These are phyloP conservation scores for Aspergillus brunneoviolaceus DNA, from an alignment of 2,329 filamentous ascomycete genomes.

Conservation along the genomic window DNA sequence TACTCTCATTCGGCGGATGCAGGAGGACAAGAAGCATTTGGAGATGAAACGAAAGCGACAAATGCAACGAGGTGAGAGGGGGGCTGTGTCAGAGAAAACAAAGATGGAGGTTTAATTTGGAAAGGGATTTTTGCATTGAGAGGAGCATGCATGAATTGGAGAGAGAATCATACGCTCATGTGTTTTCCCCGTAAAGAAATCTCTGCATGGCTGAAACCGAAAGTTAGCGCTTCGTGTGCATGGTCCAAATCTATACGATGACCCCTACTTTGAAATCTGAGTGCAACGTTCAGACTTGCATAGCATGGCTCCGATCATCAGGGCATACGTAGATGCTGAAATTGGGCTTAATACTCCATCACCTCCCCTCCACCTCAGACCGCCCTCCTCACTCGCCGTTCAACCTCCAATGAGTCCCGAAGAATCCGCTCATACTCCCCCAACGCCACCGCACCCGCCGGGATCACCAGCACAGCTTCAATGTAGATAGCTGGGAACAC, in stretches of 20 bases:
- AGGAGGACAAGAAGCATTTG: constrained; percentile 50
- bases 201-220: too few species aligned
- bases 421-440: constrained; percentile 67
- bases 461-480: constrained; percentile 77
- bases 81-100: constrained; percentile 19
- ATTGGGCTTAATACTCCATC: too few species aligned
- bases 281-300: too few species aligned
- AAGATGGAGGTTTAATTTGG: constrained; percentile 18
- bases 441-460: constrained; percentile 70
- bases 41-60: constrained; percentile 42
- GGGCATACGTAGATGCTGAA: too few species aligned
- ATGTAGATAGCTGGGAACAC: constrained; percentile 48
- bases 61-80: constrained; percentile 15
- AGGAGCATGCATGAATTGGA: background rate
- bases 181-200: too few species aligned
- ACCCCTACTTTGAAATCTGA: too few species aligned
- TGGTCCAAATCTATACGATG: too few species aligned
- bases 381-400: constrained; percentile 26
- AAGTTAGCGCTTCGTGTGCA: too few species aligned
- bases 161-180: background rate
- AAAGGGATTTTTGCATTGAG: background rate
- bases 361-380: background rate
- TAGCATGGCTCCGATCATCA: too few species aligned
- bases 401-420: constrained; percentile 36
- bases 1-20: constrained; percentile 57